These are phyloP conservation scores for Epipyxis sp. DNA, from an alignment of 108 stramenopile genomes.

Conservation along the genomic window DNA sequence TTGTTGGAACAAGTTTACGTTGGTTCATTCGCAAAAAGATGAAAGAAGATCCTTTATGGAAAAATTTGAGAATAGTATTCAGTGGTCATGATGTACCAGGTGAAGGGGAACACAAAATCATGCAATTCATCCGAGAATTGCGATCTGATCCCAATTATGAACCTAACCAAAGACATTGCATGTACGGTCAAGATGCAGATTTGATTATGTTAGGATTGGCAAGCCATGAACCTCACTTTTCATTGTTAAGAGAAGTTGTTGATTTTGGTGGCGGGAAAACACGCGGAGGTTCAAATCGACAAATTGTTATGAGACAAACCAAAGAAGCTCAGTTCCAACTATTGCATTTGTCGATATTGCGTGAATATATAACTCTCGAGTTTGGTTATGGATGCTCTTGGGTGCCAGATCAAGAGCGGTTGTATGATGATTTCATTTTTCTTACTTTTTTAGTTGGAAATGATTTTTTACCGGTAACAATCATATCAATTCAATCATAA, in stretches of 20 bases:
- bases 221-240: slow-evolving; percentile 26
- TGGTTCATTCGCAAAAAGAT: slow-evolving; percentile 29
- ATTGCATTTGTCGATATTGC: slow-evolving; percentile 84
- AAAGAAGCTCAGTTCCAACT: slow-evolving; percentile 93
- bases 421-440: slow-evolving; percentile 32
- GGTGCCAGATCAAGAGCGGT: slow-evolving; percentile 3
- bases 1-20: not conserved
- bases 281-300: slow-evolving; percentile 46
- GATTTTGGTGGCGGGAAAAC: not conserved
- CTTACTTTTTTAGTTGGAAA: slow-evolving; percentile 29
- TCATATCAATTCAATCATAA: no score
- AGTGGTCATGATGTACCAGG: slow-evolving; percentile 37
- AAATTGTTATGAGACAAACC: slow-evolving; percentile 85
- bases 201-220: slow-evolving; percentile 28
- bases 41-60: slow-evolving; percentile 33
- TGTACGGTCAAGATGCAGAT: slow-evolving; percentile 36
- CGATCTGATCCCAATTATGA: slow-evolving; percentile 22
- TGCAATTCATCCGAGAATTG: slow-evolving; percentile 20
- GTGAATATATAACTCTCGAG: slow-evolving; percentile 91
- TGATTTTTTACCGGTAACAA: slow-evolving; percentile 35
- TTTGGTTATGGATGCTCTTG: slow-evolving; percentile 49
- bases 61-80: slow-evolving; percentile 2
- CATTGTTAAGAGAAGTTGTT: slow-evolving; percentile 23
- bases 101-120: slow-evolving; percentile 34
- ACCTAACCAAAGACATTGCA: slow-evolving; percentile 24